A percentile compares a stretch with the other conserved stretches of the same genome.
These are phyloP conservation scores for Aurifilum marmelostoma DNA, from an alignment of 2,329 filamentous ascomycete genomes.

Conservation along the genomic window DNA sequence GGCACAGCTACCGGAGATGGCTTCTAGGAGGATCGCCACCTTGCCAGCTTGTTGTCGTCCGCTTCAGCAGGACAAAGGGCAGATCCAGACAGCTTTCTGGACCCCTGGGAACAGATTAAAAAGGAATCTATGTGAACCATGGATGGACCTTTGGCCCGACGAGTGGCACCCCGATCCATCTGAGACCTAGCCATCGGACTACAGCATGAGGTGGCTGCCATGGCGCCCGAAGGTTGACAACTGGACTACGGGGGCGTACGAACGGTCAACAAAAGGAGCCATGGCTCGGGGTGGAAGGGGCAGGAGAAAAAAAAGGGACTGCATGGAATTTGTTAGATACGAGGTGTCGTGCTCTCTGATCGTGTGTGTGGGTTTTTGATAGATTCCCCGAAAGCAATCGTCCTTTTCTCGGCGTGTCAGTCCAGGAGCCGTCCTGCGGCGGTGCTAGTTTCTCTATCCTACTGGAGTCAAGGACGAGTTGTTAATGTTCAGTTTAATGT, in stretches of 20 bases:
- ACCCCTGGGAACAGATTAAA: neutral
- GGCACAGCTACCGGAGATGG: conserved; percentile 57
- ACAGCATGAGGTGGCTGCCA: neutral
- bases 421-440: conserved; percentile 24
- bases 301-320: conserved; percentile 8
- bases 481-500: neutral
- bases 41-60: neutral
- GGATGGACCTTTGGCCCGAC: neutral
- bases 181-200: neutral
- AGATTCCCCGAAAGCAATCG: conserved; percentile 28
- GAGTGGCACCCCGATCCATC: neutral
- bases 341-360: conserved; percentile 17
- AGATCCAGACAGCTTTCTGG: neutral
- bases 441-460: conserved; percentile 17
- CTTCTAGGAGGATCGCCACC: conserved; percentile 44
- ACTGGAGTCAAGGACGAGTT: neutral
- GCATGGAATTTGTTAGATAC: conserved; percentile 20
- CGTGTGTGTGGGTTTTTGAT: conserved; percentile 9
- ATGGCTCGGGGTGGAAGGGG: neutral
- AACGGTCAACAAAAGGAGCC: neutral
- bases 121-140: neutral
- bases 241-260: neutral
- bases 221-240: neutral
- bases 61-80: neutral
- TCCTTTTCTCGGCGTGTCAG: conserved; percentile 23